A percentile compares a stretch with the other conserved stretches of the same genome.
Evolutionary conservation across 2,329 filamentous ascomycete genomes (phyloP).

Genomic region (Nemania sp.): DNA sequence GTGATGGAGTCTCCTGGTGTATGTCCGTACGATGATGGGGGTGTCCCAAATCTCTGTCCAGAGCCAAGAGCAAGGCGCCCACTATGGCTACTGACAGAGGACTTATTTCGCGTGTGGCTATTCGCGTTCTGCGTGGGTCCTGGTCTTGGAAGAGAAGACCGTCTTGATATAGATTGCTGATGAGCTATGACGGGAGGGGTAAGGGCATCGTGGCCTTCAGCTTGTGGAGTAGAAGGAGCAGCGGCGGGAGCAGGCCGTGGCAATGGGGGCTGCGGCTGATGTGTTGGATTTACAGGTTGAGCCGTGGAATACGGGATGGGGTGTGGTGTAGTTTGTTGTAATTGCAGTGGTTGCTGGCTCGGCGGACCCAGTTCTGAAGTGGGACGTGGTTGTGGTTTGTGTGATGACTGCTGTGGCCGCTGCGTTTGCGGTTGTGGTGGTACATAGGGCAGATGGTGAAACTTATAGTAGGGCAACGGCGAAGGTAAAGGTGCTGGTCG

Average conservation of each 20-base stretch:
- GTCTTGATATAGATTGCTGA: conserved; percentile 28
- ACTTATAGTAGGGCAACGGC: conserved; percentile 22
- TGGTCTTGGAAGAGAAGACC: conserved; percentile 28
- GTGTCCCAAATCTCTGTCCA: conserved; percentile 41
- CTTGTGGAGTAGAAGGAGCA: conserved; percentile 9
- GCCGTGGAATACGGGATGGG: conserved; percentile 1
- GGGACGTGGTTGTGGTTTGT: conserved; percentile 8
- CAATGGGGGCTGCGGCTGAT: conserved; percentile 6
- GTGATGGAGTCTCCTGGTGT: conserved; percentile 36
- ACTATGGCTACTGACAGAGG: conserved; percentile 35
- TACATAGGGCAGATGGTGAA: conserved; percentile 22
- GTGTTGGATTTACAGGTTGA: conserved; percentile 1
- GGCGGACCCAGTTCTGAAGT: not conserved
- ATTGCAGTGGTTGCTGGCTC: conserved; percentile 4
- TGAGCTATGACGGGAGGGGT: conserved; percentile 5
- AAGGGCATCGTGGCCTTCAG: not conserved
- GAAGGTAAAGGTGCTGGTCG: conserved; percentile 12
- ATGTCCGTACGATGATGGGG: conserved; percentile 42
- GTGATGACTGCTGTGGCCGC: conserved; percentile 13
- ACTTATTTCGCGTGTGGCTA: conserved; percentile 37
- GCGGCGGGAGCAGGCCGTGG: not conserved
- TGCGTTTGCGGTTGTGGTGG: conserved; percentile 23
- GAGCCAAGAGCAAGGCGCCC: conserved; percentile 38
- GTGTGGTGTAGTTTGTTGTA: conserved; percentile 18
- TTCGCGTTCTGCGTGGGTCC: conserved; percentile 26